Evolutionary conservation across 2,329 filamentous ascomycete species (phyloP).

Genomic region (Parasarocladium wereldwijsianum): DNA sequence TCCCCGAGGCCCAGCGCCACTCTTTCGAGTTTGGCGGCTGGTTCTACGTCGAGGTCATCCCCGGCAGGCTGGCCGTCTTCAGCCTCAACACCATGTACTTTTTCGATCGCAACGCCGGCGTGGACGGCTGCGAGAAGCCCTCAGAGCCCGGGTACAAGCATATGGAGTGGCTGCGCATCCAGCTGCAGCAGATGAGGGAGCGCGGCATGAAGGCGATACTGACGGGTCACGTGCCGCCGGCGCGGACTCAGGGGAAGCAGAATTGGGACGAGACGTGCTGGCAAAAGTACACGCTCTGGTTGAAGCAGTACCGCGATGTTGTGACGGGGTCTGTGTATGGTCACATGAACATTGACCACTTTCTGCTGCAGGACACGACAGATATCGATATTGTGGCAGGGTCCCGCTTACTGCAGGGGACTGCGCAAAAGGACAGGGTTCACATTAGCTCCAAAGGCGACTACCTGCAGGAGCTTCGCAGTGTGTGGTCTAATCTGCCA

Average conservation of each 20-base stretch:
- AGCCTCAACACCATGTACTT: slow-evolving; percentile 96
- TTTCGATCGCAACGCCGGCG: slow-evolving; percentile 82
- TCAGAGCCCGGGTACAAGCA: slow-evolving; percentile 85
- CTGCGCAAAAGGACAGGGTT: no score
- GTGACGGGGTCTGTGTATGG: slow-evolving; percentile 68
- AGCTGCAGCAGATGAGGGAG: slow-evolving; percentile 68
- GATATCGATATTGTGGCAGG: slow-evolving; percentile 47
- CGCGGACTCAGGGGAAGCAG: slow-evolving; percentile 68
- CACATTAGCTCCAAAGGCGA: slow-evolving; percentile 44
- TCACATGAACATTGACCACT: slow-evolving; percentile 99
- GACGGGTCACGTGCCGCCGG: slow-evolving; percentile 87
- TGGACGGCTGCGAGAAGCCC: slow-evolving; percentile 71
- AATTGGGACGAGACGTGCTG: slow-evolving; percentile 96
- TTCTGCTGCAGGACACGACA: slow-evolving; percentile 75
- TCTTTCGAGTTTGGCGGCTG: slow-evolving; percentile 86
- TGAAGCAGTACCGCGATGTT: slow-evolving; percentile 81
- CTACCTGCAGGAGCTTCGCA: slow-evolving; percentile 66
- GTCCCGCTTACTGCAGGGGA: no score
- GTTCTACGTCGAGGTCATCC: slow-evolving; percentile 89
- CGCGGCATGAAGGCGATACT: slow-evolving; percentile 88
- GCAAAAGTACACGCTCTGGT: slow-evolving; percentile 92
- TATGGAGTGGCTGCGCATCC: slow-evolving; percentile 88
- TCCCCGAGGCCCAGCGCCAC: slow-evolving; percentile 84
- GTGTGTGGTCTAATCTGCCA: slow-evolving; percentile 65
- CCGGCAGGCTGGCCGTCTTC: slow-evolving; percentile 71